Evolutionary conservation across 2,329 filamentous ascomycete species (phyloP).

Genomic region (Colletotrichum tofieldiae): DNA sequence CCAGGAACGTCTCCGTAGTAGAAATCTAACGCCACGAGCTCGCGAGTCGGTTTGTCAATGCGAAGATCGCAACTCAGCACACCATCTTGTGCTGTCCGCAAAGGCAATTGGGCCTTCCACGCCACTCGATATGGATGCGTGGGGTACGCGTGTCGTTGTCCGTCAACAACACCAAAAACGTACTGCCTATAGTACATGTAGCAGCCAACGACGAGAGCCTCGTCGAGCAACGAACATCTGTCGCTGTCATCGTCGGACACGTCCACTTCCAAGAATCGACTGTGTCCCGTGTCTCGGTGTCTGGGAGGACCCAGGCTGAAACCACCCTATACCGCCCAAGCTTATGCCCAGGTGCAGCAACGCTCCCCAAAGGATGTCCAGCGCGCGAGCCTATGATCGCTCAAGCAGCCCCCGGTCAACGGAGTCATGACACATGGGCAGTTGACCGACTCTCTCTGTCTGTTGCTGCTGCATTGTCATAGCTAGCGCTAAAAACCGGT

Average conservation of each 20-base stretch:
- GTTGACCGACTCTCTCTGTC: slow-evolving; percentile 27
- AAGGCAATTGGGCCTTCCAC: slow-evolving; percentile 24
- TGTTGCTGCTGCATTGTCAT: slow-evolving; percentile 15
- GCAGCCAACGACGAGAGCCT: background rate
- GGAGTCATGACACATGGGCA: slow-evolving; percentile 38
- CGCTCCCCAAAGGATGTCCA: slow-evolving; percentile 19
- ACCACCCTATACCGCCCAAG: slow-evolving; percentile 28
- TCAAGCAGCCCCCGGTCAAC: slow-evolving; percentile 34
- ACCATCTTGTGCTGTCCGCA: slow-evolving; percentile 16
- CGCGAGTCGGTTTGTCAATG: slow-evolving; percentile 38
- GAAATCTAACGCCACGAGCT: slow-evolving; percentile 29
- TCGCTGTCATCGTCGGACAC: slow-evolving; percentile 2
- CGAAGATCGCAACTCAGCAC: slow-evolving; percentile 26
- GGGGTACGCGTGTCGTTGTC: slow-evolving; percentile 34
- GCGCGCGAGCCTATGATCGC: slow-evolving; percentile 29
- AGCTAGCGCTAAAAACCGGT: slow-evolving; percentile 20
- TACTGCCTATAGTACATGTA: background rate
- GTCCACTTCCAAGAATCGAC: background rate
- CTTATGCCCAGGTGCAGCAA: slow-evolving; percentile 38
- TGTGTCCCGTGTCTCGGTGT: slow-evolving; percentile 30
- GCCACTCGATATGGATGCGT: slow-evolving; percentile 25
- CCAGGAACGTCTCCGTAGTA: slow-evolving; percentile 21
- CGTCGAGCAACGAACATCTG: slow-evolving; percentile 1
- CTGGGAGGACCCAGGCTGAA: slow-evolving; percentile 34
- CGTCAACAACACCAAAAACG: background rate